Evolutionary conservation across 352 stramenopile species (phyloP).

Genomic region (Pythium oligandrum): DNA sequence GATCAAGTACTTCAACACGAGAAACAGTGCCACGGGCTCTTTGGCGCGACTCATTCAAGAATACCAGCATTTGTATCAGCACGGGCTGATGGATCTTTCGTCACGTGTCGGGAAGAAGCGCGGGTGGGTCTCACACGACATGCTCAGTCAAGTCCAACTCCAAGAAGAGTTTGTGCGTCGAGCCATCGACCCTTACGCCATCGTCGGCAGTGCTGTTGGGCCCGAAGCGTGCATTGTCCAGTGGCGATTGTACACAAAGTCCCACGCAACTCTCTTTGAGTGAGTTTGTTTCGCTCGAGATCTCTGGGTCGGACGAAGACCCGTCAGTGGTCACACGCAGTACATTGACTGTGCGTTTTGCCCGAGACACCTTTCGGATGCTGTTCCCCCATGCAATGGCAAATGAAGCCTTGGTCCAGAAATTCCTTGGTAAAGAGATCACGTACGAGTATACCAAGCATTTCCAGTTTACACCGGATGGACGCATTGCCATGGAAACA

Average conservation of each 20-base stretch:
- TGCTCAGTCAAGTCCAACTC: too few relatives aligned
- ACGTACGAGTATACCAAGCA: constrained; percentile 11
- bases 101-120: too few relatives aligned
- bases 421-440: constrained; percentile 10
- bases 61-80: constrained; percentile 14
- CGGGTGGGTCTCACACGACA: too few relatives aligned
- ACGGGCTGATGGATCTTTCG: not conserved
- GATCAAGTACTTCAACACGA: constrained; percentile 3
- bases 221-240: constrained; percentile 8
- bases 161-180: constrained; percentile 6
- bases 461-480: constrained; percentile 17
- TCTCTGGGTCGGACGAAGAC: not conserved
- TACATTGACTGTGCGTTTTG: constrained; percentile 2
- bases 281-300: too few relatives aligned
- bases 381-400: constrained; percentile 20
- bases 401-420: constrained; percentile 11
- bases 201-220: not conserved
- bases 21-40: constrained; percentile 6
- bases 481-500: constrained; percentile 9
- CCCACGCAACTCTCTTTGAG: not conserved
- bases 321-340: constrained; percentile 7
- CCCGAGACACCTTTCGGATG: constrained; percentile 7
- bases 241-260: constrained; percentile 6
- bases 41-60: constrained; percentile 3
- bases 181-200: constrained; percentile 5